A percentile compares a stretch with the other conserved stretches of the same genome.
Conservation (phyloP, 495 filamentous ascomycete species). For the Xylaria bambusicola region DNA sequence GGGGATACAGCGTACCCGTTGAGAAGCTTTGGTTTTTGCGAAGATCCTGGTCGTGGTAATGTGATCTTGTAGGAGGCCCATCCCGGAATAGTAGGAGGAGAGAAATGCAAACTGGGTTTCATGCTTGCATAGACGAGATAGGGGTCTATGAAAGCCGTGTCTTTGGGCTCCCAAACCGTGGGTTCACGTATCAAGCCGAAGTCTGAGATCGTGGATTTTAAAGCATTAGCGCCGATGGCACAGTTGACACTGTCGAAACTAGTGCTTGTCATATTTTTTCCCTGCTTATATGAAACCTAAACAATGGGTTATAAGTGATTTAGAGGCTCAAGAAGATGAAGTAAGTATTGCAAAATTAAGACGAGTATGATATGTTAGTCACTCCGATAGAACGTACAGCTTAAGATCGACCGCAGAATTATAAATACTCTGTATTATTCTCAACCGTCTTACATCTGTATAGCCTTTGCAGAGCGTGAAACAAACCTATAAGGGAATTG, state of each 20-base stretch:
- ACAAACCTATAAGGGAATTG: neutral
- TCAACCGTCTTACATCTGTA: neutral
- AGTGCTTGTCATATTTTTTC: too few species aligned
- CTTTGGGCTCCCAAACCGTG: neutral
- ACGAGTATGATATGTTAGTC: too few species aligned
- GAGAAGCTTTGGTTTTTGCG: neutral
- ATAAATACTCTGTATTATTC: neutral
- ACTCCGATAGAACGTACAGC: too few species aligned
- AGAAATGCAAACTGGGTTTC: neutral
- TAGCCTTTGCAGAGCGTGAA: neutral
- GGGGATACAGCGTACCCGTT: constrained; percentile 9
- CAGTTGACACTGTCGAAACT: neutral
- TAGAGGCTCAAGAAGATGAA: too few species aligned
- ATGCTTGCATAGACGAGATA: neutral
- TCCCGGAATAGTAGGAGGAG: neutral
- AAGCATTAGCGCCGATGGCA: neutral
- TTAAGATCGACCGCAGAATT: neutral
- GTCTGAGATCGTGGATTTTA: neutral
- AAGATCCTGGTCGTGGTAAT: neutral
- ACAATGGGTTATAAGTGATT: too few species aligned
- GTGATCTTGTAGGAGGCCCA: constrained; percentile 8
- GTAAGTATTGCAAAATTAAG: too few species aligned
- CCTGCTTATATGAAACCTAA: too few species aligned
- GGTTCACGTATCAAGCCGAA: neutral
- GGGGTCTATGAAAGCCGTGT: constrained; percentile 10